phyloP scores from a whole-genome alignment of 441 rosid species.

The Erodium moschatum region DNA sequence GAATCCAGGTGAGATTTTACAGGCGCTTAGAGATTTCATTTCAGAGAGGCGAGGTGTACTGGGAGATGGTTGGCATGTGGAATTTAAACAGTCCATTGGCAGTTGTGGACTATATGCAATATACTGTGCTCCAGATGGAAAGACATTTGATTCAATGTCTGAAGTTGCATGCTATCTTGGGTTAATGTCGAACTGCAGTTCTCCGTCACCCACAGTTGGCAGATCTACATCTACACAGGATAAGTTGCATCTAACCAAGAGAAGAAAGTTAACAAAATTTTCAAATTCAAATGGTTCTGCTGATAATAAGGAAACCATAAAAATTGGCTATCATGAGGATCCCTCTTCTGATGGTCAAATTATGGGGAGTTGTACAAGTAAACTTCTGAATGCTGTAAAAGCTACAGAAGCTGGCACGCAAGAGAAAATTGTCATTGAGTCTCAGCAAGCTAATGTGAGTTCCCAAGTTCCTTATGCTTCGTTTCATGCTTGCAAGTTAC shows the following conservation, averaged over 20 bases:
- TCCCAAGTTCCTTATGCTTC: constrained; percentile 12
- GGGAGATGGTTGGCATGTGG: constrained; percentile 79
- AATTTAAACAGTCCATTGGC: constrained; percentile 45
- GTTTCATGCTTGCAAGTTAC: background rate
- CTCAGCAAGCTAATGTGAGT: constrained; percentile 52
- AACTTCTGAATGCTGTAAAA: constrained; percentile 29
- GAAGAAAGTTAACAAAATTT: constrained; percentile 48
- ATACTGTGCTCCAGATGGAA: constrained; percentile 79
- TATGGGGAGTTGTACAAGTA: constrained; percentile 28
- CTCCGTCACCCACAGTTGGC: constrained; percentile 37
- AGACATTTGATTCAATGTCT: constrained; percentile 58
- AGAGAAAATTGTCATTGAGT: constrained; percentile 31
- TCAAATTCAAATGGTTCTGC: constrained; percentile 40
- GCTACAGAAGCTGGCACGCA: constrained; percentile 32
- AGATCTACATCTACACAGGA: constrained; percentile 48
- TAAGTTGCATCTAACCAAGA: constrained; percentile 40
- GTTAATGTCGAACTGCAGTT: constrained; percentile 37
- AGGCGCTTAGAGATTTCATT: constrained; percentile 63
- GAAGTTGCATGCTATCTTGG: constrained; percentile 89
- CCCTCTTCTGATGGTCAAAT: constrained; percentile 32
- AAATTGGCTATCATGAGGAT: constrained; percentile 34
- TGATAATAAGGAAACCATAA: constrained; percentile 24
- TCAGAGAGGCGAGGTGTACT: constrained; percentile 70
- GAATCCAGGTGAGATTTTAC: constrained; percentile 65
- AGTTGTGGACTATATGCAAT: constrained; percentile 46